Base-by-base conservation (phyloP, 345 rosid species). In the Erysimum cheiranthoides region DNA sequence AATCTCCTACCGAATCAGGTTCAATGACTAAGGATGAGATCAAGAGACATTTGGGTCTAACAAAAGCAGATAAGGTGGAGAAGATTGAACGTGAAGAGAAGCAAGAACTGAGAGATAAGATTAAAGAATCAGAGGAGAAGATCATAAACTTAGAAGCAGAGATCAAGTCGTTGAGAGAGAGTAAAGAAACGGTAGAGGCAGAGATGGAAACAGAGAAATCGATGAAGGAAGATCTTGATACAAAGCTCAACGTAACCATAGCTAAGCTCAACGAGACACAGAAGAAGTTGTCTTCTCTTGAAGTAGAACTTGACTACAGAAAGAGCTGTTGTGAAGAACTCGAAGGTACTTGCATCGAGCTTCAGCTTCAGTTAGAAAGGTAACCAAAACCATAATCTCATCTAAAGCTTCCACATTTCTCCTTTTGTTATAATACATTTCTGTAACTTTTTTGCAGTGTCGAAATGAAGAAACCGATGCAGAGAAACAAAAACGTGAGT, bases 281-380 rank as follows among this genome's bases (percentile, higher is more conserved):
- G 74, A 92, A 90, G 84, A 90, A 86, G 81, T 83, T 85, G 30
- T 82, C 91, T 12, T 90, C 91, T 18, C 80, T 92, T 78, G 97
- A 95, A 83, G 86, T 88, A 59, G 99, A 92, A 35, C 79, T 92
- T 70, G 97, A 95, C 80, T 90, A 90, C 73, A 88, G 87, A 83
- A 86, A 72, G 40, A 85, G 78, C 61, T 87, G 93, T 61, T 95
- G 97, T 50, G 94, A 90, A 65, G 99, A 95, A 53, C 80, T 92
- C 39, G 97, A 95, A 85, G 89, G 88, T 10, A 90, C 89, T 5
- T 92, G 97, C 58, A 89, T 90, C 1, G 96, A 95, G 81, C 97
- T 95, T 80, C 97, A 95, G 80, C 96, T 95, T 71, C 91, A 92
- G 77, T 67, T 90, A 47, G 98, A 90, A 81, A 90, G 99, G 98